Conservation (phyloP, 768 basidiomycete species). For the Omphalotus guepiniiformis region DNA sequence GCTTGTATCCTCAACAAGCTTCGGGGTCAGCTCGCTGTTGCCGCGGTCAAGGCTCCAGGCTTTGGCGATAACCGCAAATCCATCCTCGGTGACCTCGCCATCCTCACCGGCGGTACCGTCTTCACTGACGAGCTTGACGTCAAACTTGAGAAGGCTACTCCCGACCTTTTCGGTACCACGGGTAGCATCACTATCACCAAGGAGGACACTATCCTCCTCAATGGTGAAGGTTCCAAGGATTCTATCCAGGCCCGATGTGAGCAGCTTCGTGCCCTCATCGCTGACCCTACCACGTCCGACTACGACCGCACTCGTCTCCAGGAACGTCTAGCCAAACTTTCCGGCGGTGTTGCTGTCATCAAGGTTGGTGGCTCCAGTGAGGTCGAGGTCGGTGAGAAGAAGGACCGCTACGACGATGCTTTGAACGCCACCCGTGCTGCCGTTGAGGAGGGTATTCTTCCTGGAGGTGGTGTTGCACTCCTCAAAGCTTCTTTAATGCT, state of each 20-base stretch:
- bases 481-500: constrained; percentile 80
- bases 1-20: constrained; percentile 99
- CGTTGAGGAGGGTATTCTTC: constrained; percentile 97
- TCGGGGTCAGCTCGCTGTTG: constrained; percentile 92
- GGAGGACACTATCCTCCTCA: constrained; percentile 95
- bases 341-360: constrained; percentile 97
- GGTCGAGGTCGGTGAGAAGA: constrained; percentile 99
- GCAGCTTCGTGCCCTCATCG: constrained; percentile 83
- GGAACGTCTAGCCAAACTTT: constrained; percentile 94
- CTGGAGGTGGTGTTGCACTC: constrained; percentile 92
- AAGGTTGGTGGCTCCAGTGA: constrained; percentile 92
- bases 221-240: constrained; percentile 90
- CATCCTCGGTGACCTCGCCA: constrained; percentile 94
- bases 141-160: constrained; percentile 89
- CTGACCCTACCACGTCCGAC: constrained; percentile 82
- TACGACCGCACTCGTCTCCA: constrained; percentile 95
- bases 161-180: constrained; percentile 86
- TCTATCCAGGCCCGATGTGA: constrained; percentile 91
- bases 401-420: constrained; percentile 97
- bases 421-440: constrained; percentile 98
- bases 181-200: constrained; percentile 94
- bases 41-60: constrained; percentile 93
- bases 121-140: constrained; percentile 97
- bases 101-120: constrained; percentile 96
- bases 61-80: constrained; percentile 99